These are phyloP conservation scores for Salix exigua DNA, from an alignment of 345 rosid species.

Conservation along the genomic window DNA sequence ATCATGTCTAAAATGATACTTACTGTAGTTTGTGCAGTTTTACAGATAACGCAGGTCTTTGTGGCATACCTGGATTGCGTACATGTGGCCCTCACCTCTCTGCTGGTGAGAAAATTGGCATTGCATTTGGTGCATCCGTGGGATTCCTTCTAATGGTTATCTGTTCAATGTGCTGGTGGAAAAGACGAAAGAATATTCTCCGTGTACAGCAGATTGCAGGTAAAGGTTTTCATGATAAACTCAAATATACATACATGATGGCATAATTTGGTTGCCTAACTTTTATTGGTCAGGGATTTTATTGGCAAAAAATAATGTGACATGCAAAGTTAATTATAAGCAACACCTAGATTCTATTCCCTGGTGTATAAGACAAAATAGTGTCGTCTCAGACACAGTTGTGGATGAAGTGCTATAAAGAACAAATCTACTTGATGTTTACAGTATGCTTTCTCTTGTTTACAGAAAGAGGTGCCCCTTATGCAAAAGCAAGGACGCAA, in stretches of 20 bases:
- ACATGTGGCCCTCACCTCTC: slow-evolving; percentile 77
- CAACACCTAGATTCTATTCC: not conserved
- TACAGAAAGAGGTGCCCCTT: slow-evolving; percentile 95
- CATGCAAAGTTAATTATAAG: not conserved
- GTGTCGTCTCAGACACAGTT: not conserved
- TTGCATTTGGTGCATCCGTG: slow-evolving; percentile 56
- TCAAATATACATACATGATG: not conserved
- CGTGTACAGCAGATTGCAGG: slow-evolving; percentile 84
- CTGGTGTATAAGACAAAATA: not conserved
- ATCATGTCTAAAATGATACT: slow-evolving; percentile 8
- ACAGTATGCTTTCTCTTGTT: slow-evolving; percentile 8
- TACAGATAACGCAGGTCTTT: slow-evolving; percentile 89
- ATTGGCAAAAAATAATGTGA: not conserved
- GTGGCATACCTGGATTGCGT: slow-evolving; percentile 93
- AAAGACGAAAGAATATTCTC: slow-evolving; percentile 86
- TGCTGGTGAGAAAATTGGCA: slow-evolving; percentile 75
- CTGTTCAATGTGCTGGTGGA: slow-evolving; percentile 72
- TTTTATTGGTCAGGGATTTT: not conserved
- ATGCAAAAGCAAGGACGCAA: slow-evolving; percentile 89
- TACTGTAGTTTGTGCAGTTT: slow-evolving; percentile 51
- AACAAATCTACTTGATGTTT: slow-evolving; percentile 7
- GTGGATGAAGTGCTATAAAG: not conserved
- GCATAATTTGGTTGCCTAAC: slow-evolving; percentile 1
- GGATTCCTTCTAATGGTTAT: slow-evolving; percentile 51
- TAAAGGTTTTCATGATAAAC: slow-evolving; percentile 25